A percentile compares a stretch with the other conserved stretches of the same genome.
phyloP scores from a whole-genome alignment of 257 asterid species.

The Nicotiana sylvestris region DNA sequence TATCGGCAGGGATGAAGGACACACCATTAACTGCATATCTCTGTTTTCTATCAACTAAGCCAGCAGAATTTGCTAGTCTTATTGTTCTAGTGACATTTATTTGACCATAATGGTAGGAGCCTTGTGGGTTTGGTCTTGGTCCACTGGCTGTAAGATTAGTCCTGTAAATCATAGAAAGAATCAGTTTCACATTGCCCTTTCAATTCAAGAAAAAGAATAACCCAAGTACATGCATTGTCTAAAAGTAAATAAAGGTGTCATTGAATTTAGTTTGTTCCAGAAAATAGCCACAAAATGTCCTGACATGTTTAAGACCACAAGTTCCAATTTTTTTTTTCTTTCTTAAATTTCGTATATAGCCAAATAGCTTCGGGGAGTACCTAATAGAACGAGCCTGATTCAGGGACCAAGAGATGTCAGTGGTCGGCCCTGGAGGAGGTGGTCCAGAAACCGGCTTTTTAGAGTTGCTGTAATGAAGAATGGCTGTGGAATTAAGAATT shows the following conservation, averaged over 20 bases:
- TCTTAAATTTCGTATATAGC: too few relatives aligned
- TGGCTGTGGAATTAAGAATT: conserved; percentile 44
- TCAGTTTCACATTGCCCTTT: not conserved
- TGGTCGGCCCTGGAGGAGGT: conserved; percentile 35
- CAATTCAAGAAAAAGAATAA: not conserved
- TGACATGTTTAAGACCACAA: too few relatives aligned
- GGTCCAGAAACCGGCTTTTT: conserved; percentile 31
- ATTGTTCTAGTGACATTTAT: conserved; percentile 48
- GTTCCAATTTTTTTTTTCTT: too few relatives aligned
- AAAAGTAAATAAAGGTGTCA: too few relatives aligned
- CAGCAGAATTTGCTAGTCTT: conserved; percentile 33
- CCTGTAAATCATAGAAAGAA: conserved; percentile 24
- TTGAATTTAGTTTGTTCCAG: too few relatives aligned
- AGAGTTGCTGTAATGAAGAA: conserved; percentile 50
- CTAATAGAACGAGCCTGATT: conserved; percentile 70
- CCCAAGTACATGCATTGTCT: not conserved
- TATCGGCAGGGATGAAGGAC: conserved; percentile 52
- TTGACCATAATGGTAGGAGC: conserved; percentile 75
- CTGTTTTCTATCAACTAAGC: conserved; percentile 33
- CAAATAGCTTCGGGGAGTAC: conserved; percentile 7
- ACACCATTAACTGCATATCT: conserved; percentile 61
- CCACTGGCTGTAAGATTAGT: conserved; percentile 73
- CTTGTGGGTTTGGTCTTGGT: conserved; percentile 84
- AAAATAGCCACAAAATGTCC: too few relatives aligned
- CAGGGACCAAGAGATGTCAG: conserved; percentile 37